Base-by-base conservation (phyloP, 2,329 filamentous ascomycete species). In the Fusarium euwallaceae region DNA sequence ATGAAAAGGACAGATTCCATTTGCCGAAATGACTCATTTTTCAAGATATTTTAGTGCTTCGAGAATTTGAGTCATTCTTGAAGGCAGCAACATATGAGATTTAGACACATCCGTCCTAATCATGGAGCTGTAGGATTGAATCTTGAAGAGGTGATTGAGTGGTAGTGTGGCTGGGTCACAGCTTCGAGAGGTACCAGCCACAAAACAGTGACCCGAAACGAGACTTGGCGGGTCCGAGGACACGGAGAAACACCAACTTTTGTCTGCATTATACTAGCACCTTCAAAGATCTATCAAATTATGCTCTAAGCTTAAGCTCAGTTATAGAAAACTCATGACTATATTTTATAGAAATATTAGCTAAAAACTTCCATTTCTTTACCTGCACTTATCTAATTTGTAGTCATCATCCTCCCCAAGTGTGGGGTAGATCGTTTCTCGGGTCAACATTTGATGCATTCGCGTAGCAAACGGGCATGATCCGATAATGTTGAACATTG, bases 81-180 rank as follows among this genome's bases (percentile, higher is more conserved):
- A 8, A 58, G 29, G 53, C 53, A 24, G n/a, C n/a, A 58, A 6
- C 20, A 37, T 20, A 17, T 10, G 8, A 34, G 17, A 12, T 8
- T 14, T 32, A n/a, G 17, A 20, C 11, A 8, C 17, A 12, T 20
- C 2, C 17, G 27, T 32, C 16, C 6, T 7, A 4, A 53, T n/a
- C 24, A 53, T 29, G 24, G 45, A 20, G 17, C 22, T 7, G 20
- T 34, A n/a, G 10, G 27, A 45, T 58, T 22, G 34, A 60, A 72
- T 39, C 69, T 72, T 53, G 34, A 27, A 69, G 67, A 58, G 27
- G 16, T 17, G 10, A 20, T 63, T 56, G 24, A 29, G 27, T 56
- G 51, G 56, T 72, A 39, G 45, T 22, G 66, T 73, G 71, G 71
- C 71, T 53, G 48, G 48, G 70, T 71, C 45, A 39, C 39, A 63